Base-by-base conservation (phyloP, 1,139 yeast genomes). In the Zhuliangozyma parablackwelliae region DNA sequence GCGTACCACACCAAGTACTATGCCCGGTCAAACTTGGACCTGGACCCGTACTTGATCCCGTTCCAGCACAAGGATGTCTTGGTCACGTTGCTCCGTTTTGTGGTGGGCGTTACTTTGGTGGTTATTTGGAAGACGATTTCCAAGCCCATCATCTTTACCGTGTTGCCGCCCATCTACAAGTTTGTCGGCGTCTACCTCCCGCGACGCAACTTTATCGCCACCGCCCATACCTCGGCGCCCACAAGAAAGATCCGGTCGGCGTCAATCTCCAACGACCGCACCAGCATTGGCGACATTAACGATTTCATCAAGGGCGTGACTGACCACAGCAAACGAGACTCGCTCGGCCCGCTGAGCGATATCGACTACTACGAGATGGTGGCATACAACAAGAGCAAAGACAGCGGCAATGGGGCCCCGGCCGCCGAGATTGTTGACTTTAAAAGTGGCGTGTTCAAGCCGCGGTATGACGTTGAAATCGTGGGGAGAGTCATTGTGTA, bases 401-500 rank as follows among this genome's bases (percentile, higher is more conserved):
- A 34, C 7, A 38, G 33, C 13, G 30, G 32, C 4, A 30, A 30
- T 10, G 25, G 11, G 20, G 29, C 34, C 20, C 4, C 16, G 3
- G 6, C 21, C 31, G 20, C 37, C 36, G 10, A 33, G 13, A 21
- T 45, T 23, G 34, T 34, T 32, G 28, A 3, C n/a, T 38, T 42
- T 9, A 44, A 46, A 24, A 61, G 70, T 40, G 74, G 70, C 5
- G 81, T 65, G 31, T 78, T 62, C 54, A 68, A 58, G 51, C 65
- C 78, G 9, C 65, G 89, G 37, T 82, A 80, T 50, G 92, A 83
- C 44, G 81, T 83, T 25, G 90, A 82, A 46, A 83, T 84, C 12
- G 64, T 85, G 31, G 87, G 92, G 10, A 69, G 90, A 50, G 57
- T 85, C 41, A 64, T 82, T 13, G 84, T 86, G 1, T 88, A 88